These are phyloP conservation scores for Chenopodium formosanum DNA, from an alignment of 148 eudicot genomes.

Conservation along the genomic window DNA sequence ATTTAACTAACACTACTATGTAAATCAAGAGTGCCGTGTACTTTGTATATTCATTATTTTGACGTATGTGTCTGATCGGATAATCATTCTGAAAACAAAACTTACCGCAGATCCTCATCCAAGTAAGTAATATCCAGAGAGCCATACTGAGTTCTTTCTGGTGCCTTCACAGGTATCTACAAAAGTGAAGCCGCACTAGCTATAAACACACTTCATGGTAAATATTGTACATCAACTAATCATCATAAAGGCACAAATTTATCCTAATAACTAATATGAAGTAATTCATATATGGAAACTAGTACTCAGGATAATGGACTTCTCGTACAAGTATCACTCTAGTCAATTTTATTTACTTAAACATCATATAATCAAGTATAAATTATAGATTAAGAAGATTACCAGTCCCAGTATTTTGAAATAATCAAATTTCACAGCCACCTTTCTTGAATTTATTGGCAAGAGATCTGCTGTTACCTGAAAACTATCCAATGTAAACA, in stretches of 20 bases:
- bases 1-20: too few species aligned
- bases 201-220: background rate
- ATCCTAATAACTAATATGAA: background rate
- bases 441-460: constrained; percentile 76
- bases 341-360: too few species aligned
- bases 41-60: too few species aligned
- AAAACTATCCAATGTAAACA: constrained; percentile 5
- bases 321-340: too few species aligned
- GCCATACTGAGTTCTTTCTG: constrained; percentile 64
- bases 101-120: constrained; percentile 83
- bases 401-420: constrained; percentile 87
- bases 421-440: constrained; percentile 82
- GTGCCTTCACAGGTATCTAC: constrained; percentile 90
- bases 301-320: background rate
- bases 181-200: background rate
- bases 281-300: background rate
- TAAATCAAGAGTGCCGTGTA: too few species aligned
- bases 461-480: constrained; percentile 89
- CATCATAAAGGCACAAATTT: background rate
- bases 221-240: too few species aligned
- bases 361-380: background rate
- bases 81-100: background rate
- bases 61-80: too few species aligned
- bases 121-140: constrained; percentile 79
- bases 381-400: constrained; percentile 15